Conservation (phyloP, 352 stramenopile genomes). For the Poterioochromonas sp. region DNA sequence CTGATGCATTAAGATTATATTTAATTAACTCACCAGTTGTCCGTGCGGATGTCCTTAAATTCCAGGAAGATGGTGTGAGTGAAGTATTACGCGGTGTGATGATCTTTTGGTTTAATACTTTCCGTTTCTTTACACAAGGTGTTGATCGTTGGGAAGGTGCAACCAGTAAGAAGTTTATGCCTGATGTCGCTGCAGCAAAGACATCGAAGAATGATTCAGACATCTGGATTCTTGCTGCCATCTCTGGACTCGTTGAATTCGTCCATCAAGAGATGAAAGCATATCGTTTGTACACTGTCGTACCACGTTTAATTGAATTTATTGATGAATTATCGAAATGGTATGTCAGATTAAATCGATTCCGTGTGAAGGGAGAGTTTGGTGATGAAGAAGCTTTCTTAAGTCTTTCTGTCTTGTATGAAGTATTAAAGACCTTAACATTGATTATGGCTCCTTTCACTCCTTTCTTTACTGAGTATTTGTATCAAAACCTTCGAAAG, state of each 20-base stretch:
- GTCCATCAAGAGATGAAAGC: conserved; percentile 92
- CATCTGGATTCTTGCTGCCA: conserved; percentile 94
- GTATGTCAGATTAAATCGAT: conserved; percentile 95
- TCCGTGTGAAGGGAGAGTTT: conserved; percentile 87
- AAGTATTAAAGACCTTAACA: conserved; percentile 85
- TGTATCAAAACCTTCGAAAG: conserved; percentile 96
- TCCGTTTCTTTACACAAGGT: conserved; percentile 95
- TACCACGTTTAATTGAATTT: conserved; percentile 92
- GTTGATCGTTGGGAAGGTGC: conserved; percentile 76
- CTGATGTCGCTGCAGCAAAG: conserved; percentile 66
- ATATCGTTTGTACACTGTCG: conserved; percentile 98
- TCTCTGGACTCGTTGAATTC: conserved; percentile 94
- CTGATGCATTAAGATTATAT: conserved; percentile 96
- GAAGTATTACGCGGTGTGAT: conserved; percentile 96
- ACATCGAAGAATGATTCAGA: conserved; percentile 94
- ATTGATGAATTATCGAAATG: conserved; percentile 98
- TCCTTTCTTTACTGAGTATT: conserved; percentile 98
- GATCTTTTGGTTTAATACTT: conserved; percentile 97
- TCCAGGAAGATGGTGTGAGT: conserved; percentile 87
- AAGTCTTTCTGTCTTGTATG: conserved; percentile 72
- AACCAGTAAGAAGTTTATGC: conserved; percentile 72
- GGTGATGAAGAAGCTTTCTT: conserved; percentile 59
- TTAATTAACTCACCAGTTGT: conserved; percentile 99
- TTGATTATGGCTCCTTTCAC: conserved; percentile 97
- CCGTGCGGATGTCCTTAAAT: conserved; percentile 92